phyloP scores from a whole-genome alignment of 176 grass and related monocot species.

The Musa troglodytarum region DNA sequence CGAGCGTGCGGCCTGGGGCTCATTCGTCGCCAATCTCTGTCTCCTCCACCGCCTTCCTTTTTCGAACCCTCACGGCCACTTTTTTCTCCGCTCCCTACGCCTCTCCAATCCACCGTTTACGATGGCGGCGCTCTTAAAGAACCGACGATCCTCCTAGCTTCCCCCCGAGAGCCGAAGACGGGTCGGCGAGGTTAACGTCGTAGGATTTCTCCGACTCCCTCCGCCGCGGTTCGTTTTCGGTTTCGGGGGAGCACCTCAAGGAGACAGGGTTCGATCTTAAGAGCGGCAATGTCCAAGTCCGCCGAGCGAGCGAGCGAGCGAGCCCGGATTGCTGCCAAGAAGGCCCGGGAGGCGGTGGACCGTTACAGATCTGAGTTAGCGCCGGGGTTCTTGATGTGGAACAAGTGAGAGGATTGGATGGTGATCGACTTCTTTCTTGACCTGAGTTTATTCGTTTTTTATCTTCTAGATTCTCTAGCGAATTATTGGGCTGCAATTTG shows the following conservation, averaged over 20 bases:
- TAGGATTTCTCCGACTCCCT: background rate
- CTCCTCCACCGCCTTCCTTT: too few relatives aligned
- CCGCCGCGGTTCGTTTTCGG: background rate
- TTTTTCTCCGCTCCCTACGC: too few relatives aligned
- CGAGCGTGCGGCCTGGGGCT: too few relatives aligned
- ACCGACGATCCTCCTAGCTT: background rate
- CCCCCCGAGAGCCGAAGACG: background rate
- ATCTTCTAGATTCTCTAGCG: background rate
- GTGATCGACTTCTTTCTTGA: background rate
- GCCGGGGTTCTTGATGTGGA: constrained; percentile 19
- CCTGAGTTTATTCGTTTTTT: background rate
- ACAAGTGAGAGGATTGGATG: constrained; percentile 20
- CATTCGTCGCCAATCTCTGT: too few relatives aligned
- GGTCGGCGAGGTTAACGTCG: background rate
- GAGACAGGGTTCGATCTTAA: background rate
- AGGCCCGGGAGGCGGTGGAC: constrained; percentile 9
- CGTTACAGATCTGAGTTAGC: background rate
- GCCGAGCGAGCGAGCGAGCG: background rate
- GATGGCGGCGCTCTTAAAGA: too few relatives aligned
- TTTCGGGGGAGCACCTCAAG: constrained; percentile 6
- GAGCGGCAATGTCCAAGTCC: background rate
- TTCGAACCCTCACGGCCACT: too few relatives aligned
- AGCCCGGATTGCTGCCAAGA: background rate
- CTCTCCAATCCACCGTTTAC: too few relatives aligned
- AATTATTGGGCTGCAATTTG: too few relatives aligned